Base-by-base conservation (phyloP, 2,329 filamentous ascomycete genomes). In the Chaetomium strumarium region DNA sequence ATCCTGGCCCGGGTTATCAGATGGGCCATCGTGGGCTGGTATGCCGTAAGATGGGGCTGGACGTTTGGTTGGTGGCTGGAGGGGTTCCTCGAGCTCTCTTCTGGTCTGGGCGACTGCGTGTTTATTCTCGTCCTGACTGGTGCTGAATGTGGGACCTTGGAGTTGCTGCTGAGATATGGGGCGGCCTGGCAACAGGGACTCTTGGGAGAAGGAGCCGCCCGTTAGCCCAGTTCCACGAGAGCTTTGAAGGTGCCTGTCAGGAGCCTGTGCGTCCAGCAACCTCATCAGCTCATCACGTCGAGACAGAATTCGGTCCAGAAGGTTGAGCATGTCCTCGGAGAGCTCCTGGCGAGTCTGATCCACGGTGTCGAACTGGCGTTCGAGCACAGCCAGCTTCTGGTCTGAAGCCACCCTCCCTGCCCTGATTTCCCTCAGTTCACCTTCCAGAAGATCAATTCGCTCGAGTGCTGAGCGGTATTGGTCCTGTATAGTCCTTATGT, bases 371-470 rank as follows among this genome's bases (percentile, higher is more conserved):
- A 59, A 5, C 16, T 47, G 49, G 17, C 16, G 16, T 37, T 57
- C 57, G 16, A 63, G 41, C 16, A 52, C 47, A 9, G 55, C 50
- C 1, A 62, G 14, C 24, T 50, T 61, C 34, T 50, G 37, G 8
- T 56, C 53, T 3, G 34, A 20, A 19, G 46, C 38, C 1, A 45
- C 17, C 38, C 52, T 57, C n/a, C 59, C 55, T 34, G 41, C 51
- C 24, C 49, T 54, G 16, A 58, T 10, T 13, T 53, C 53, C 30
- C 19, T 39, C 37, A 63, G 5, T 46, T 62, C 60, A 5, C n/a
- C 50, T 19, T 55, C 53, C 10, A 63, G 41, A 11, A 38, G 34
- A 31, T 55, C 50, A 5, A 61, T 43, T 30, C 41, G 51, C 36
- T 57, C 50, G 2, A 59, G 46, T 0, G 52, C 49, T 6, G 44